Evolutionary conservation across 225 moss, liverwort and hornwort species (phyloP).

Genomic region (Antitrichia curtipendula): DNA sequence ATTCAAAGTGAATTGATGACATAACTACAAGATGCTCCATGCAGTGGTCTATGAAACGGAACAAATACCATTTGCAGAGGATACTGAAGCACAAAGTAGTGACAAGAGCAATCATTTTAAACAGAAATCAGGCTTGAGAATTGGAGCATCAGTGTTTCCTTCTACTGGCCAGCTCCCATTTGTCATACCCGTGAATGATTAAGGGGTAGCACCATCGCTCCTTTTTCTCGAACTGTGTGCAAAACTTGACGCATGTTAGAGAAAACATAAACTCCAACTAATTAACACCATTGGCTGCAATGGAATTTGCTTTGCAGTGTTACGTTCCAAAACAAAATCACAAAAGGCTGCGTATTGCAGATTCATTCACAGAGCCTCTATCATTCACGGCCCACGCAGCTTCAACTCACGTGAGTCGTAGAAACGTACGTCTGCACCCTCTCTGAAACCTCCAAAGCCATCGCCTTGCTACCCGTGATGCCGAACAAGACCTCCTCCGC

Average conservation of each 20-base stretch:
- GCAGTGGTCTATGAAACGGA: neutral
- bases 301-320: neutral
- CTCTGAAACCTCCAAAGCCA: constrained; percentile 20
- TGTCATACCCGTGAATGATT: neutral
- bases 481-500: constrained; percentile 43
- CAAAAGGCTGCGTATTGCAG: neutral
- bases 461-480: constrained; percentile 26
- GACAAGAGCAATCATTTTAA: neutral
- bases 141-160: neutral
- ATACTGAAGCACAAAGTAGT: neutral
- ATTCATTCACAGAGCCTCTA: neutral
- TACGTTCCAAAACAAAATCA: neutral
- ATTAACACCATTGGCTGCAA: neutral
- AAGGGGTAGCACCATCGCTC: neutral
- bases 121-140: neutral
- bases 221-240: neutral
- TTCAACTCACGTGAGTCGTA: constrained; percentile 13
- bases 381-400: neutral
- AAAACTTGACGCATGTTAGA: neutral
- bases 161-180: neutral
- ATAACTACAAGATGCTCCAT: neutral
- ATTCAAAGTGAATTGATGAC: neutral
- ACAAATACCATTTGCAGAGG: neutral
- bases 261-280: neutral
- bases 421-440: constrained; percentile 14